Base-by-base conservation (phyloP, 1,284 basidiomycete genomes). In the Malassezia japonica region DNA sequence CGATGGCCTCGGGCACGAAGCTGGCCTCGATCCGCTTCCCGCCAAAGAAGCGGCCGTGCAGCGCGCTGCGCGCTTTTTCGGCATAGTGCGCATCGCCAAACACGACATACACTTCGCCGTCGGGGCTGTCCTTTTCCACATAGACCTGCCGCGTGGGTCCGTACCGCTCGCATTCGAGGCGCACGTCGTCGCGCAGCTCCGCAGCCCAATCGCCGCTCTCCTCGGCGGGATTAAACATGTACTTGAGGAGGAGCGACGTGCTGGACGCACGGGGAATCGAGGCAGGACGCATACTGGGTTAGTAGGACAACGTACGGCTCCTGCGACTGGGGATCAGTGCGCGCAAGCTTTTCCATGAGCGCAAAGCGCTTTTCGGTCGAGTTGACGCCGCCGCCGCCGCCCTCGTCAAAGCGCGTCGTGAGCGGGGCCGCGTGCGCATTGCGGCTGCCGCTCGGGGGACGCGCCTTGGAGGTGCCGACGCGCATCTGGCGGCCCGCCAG, bases 191-290 rank as follows among this genome's bases (percentile, higher is more conserved):
- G 45, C 83, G 87, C 29, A 99, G 83, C 48, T 96, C 94, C 56
- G 82, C 84, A 72, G 96, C 89, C 94, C 92, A 99, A 66, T 94
- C 87, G 27, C 92, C 92, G 18, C 87, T 91, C 79, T 98, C 94
- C 56, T 95, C 87, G 76, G 88, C 89, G 9, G 92, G 88, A 72
- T 90, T 79, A 74, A 99, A 98, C 87, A 96, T 95, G 67, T 98
- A 89, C 75, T 84, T 87, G 61, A 98, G 76, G 31, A 95, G 76
- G 29, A 65, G 31, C 18, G 64, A 61, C 1, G 57, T 52, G 8
- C 88, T 89, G 56, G 86, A 77, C 3, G 58, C 56, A 67, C 84
- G 81, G 38, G 84, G 80, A 58, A 87, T 84, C 57, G 80, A 83
- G 18, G 81, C 81, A 60, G 62, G 52, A 51, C 64, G 45, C 27